Evolutionary conservation across 2,329 filamentous ascomycete species (phyloP).

Genomic region (Alternaria rosae): DNA sequence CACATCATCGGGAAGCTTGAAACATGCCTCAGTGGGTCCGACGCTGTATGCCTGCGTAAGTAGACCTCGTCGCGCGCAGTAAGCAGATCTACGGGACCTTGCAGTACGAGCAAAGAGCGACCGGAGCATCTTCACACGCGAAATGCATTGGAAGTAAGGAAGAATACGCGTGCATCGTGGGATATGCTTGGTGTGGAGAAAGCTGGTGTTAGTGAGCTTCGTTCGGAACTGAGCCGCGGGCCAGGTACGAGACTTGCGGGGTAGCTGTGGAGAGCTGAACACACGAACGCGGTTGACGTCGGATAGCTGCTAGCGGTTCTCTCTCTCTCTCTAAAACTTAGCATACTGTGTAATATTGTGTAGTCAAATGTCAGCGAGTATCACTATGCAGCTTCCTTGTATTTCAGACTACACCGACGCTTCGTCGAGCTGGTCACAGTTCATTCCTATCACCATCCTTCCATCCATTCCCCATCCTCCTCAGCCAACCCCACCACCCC

Average conservation of each 20-base stretch:
- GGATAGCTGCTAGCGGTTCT: neutral
- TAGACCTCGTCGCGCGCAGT: slow-evolving; percentile 31
- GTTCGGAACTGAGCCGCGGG: slow-evolving; percentile 17
- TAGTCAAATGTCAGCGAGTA: too few species aligned
- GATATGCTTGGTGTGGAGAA: neutral
- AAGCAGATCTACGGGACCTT: slow-evolving; percentile 4
- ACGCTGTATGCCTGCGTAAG: slow-evolving; percentile 42
- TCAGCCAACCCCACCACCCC: too few species aligned
- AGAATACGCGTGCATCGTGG: neutral
- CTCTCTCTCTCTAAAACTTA: too few species aligned
- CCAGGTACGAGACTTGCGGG: slow-evolving; percentile 11
- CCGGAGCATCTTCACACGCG: slow-evolving; percentile 37
- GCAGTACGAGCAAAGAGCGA: slow-evolving; percentile 30
- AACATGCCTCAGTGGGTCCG: slow-evolving; percentile 44
- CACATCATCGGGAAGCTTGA: slow-evolving; percentile 1
- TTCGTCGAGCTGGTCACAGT: too few species aligned
- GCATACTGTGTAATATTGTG: too few species aligned
- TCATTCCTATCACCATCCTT: too few species aligned
- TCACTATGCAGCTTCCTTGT: too few species aligned
- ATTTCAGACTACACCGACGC: too few species aligned
- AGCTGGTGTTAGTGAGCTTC: slow-evolving; percentile 1
- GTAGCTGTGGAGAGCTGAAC: slow-evolving; percentile 7
- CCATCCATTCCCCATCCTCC: too few species aligned
- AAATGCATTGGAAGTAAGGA: slow-evolving; percentile 19
- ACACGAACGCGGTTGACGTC: neutral